Percentiles rank a stretch among this genome's conserved stretches.
Conservation (phyloP, 2,329 filamentous ascomycete species). For the Fusarium zealandicum region DNA sequence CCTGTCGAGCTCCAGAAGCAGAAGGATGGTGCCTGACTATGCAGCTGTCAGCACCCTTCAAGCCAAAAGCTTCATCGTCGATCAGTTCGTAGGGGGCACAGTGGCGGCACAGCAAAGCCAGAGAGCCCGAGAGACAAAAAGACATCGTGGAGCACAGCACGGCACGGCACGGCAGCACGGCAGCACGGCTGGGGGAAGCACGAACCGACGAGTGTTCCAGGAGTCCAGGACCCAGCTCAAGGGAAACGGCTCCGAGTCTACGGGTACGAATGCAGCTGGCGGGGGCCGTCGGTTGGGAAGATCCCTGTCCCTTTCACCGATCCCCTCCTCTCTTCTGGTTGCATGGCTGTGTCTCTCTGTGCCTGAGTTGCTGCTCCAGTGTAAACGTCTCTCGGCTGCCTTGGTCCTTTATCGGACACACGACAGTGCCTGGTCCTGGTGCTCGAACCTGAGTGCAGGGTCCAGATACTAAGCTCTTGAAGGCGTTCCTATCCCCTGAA, state of each 20-base stretch:
- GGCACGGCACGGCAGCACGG: slow-evolving; percentile 20
- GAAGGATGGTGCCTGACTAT: slow-evolving; percentile 8
- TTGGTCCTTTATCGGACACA: background rate
- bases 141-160: slow-evolving; percentile 5
- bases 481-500: slow-evolving; percentile 11
- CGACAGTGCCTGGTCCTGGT: background rate
- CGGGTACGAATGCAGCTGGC: slow-evolving; percentile 32
- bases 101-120: slow-evolving; percentile 15
- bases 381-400: slow-evolving; percentile 12
- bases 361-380: slow-evolving; percentile 18
- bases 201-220: slow-evolving; percentile 11
- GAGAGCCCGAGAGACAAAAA: too few relatives aligned
- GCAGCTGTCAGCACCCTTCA: slow-evolving; percentile 3
- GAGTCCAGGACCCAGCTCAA: slow-evolving; percentile 6
- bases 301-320: slow-evolving; percentile 34
- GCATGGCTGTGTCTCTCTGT: slow-evolving; percentile 20
- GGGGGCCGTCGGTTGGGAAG: slow-evolving; percentile 25
- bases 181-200: slow-evolving; percentile 22
- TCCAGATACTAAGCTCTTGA: slow-evolving; percentile 11
- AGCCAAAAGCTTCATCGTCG: background rate
- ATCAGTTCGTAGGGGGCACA: slow-evolving; percentile 9
- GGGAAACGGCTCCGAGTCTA: slow-evolving; percentile 27
- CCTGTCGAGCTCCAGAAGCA: slow-evolving; percentile 6
- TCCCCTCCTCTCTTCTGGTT: slow-evolving; percentile 26
- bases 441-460: slow-evolving; percentile 1